phyloP scores from a whole-genome alignment of 345 rosid species.

The Xanthoceras sorbifolium region DNA sequence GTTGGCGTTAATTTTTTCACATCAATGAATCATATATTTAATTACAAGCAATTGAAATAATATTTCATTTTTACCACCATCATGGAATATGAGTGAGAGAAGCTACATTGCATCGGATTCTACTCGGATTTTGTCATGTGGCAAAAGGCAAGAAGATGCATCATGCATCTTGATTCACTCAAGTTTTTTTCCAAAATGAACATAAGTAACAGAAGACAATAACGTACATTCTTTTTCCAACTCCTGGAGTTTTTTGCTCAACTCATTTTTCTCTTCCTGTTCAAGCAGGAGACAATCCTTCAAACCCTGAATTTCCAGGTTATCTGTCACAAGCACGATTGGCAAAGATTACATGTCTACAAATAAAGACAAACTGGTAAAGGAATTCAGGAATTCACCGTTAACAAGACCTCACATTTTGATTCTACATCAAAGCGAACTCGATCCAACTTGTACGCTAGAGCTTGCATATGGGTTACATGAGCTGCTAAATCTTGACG shows the following conservation, averaged over 20 bases:
- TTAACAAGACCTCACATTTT: constrained; percentile 54
- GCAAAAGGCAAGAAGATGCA: no score
- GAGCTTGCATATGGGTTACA: constrained; percentile 52
- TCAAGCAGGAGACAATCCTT: constrained; percentile 75
- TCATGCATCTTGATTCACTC: no score
- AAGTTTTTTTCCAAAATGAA: background rate
- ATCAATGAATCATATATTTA: background rate
- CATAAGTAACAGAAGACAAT: constrained; percentile 5
- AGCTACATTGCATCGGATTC: no score
- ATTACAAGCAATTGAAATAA: background rate
- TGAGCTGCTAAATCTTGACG: constrained; percentile 62
- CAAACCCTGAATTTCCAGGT: constrained; percentile 73
- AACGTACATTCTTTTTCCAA: constrained; percentile 76
- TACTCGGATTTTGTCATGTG: no score
- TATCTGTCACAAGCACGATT: constrained; percentile 45
- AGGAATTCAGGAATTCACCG: background rate
- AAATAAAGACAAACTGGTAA: background rate
- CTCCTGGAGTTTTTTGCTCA: constrained; percentile 55
- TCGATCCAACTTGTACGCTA: constrained; percentile 59
- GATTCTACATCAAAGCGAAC: constrained; percentile 52
- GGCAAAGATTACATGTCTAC: constrained; percentile 8
- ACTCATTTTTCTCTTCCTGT: constrained; percentile 76
- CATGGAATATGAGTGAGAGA: no score
- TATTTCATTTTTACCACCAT: background rate
- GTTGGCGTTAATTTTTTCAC: background rate